A percentile compares a stretch with the other conserved stretches of the same genome.
phyloP scores from a whole-genome alignment of 73 alveolate genomes.

The Tetrahymena borealis region DNA sequence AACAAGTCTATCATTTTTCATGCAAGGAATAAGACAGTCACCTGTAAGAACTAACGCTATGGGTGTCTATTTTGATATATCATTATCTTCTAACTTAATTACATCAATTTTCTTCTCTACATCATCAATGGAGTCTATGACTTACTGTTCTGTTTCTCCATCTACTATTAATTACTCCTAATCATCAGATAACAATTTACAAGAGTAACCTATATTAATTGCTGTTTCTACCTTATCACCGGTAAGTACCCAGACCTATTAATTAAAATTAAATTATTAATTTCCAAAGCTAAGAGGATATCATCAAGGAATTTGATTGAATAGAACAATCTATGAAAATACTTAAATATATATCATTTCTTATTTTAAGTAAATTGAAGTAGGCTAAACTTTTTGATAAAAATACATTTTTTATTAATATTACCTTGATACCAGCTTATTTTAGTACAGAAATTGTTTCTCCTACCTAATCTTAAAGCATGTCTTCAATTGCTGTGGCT shows the following conservation, averaged over 20 bases:
- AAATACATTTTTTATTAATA: too few species aligned
- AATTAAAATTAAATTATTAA: not conserved
- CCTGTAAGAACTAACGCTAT: not conserved
- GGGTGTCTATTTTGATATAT: not conserved
- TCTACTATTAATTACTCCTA: conserved; percentile 67
- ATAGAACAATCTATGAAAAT: too few species aligned
- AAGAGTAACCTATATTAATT: conserved; percentile 81
- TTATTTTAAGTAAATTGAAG: too few species aligned
- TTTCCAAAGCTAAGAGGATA: too few species aligned
- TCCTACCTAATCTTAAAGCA: conserved; percentile 84
- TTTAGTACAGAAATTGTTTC: conserved; percentile 57
- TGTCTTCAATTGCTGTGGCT: conserved; percentile 97
- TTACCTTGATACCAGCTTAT: conserved; percentile 69
- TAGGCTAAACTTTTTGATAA: too few species aligned
- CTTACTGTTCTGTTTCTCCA: conserved; percentile 48
- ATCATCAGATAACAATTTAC: conserved; percentile 74
- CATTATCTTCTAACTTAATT: not conserved
- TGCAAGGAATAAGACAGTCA: not conserved
- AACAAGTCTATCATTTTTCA: conserved; percentile 14
- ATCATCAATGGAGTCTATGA: conserved; percentile 54
- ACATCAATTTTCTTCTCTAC: conserved; percentile 25
- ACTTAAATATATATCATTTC: too few species aligned
- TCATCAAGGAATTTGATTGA: too few species aligned
- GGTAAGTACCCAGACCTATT: conserved; percentile 87
- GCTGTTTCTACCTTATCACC: conserved; percentile 98